A percentile compares a stretch with the other conserved stretches of the same genome.
phyloP scores from a whole-genome alignment of 495 filamentous ascomycete species.

The Sordaria brevicollis region DNA sequence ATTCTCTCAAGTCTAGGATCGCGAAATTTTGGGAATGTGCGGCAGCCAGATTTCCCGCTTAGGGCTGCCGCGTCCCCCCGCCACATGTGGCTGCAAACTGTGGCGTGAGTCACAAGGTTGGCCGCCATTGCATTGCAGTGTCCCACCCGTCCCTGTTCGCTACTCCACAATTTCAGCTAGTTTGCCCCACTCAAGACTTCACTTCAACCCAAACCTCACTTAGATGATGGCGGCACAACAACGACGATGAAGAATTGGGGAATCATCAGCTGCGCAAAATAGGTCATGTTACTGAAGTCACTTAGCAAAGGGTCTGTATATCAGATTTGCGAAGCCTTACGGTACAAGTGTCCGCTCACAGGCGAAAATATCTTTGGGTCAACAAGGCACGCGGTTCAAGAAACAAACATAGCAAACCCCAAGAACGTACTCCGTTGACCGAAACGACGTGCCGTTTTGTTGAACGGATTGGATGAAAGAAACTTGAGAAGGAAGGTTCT shows the following conservation, averaged over 20 bases:
- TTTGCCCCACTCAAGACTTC: neutral
- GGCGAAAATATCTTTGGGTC: too few species aligned
- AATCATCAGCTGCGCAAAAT: neutral
- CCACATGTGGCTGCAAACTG: neutral
- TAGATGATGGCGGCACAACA: neutral
- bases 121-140: neutral
- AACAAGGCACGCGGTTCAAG: too few species aligned
- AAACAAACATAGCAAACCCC: too few species aligned
- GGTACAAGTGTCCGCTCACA: too few species aligned
- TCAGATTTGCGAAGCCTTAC: too few species aligned
- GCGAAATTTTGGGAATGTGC: slow-evolving; percentile 32
- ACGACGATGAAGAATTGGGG: neutral
- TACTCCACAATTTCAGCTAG: neutral
- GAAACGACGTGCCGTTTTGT: too few species aligned
- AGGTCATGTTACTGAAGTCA: neutral
- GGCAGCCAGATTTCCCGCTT: slow-evolving; percentile 17
- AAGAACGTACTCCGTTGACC: too few species aligned
- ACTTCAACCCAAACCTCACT: neutral
- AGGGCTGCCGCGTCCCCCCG: slow-evolving; percentile 15
- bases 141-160: neutral
- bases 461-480: too few species aligned
- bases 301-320: too few species aligned
- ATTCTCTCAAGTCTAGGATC: slow-evolving; percentile 20
- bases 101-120: neutral
- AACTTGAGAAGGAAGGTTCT: too few species aligned